These are phyloP conservation scores for Ambrosia trifida DNA, from an alignment of 129 eudicot species.

Conservation along the genomic window DNA sequence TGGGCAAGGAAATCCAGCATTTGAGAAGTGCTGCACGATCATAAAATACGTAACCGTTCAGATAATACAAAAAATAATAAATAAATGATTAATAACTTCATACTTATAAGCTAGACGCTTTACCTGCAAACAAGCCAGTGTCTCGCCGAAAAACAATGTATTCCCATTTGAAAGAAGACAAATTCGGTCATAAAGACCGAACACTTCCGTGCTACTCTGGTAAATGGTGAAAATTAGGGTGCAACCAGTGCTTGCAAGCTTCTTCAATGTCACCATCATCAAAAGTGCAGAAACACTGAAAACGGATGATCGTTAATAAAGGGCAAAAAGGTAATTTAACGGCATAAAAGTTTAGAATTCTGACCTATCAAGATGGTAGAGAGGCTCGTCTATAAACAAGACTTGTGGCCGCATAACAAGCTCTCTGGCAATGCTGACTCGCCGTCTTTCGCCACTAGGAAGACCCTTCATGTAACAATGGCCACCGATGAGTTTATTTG, in stretches of 20 bases:
- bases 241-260: conserved; percentile 87
- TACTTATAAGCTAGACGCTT: neutral
- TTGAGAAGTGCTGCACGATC: conserved; percentile 77
- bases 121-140: conserved; percentile 97
- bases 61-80: neutral
- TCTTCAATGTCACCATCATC: conserved; percentile 95
- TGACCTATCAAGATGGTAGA: conserved; percentile 89
- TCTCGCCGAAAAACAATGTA: conserved; percentile 91
- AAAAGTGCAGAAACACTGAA: conserved; percentile 88
- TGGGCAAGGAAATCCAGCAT: conserved; percentile 99
- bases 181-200: conserved; percentile 89
- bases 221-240: conserved; percentile 77
- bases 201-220: conserved; percentile 97
- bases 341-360: neutral
- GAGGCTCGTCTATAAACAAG: conserved; percentile 88
- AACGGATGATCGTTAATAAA: neutral
- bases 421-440: conserved; percentile 84
- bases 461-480: conserved; percentile 88
- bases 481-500: conserved; percentile 84
- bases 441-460: conserved; percentile 79
- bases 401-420: conserved; percentile 80
- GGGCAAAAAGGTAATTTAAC: neutral
- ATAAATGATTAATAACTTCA: neutral
- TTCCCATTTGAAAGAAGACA: conserved; percentile 94
- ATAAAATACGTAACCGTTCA: neutral